Evolutionary conservation across 495 filamentous ascomycete species (phyloP).

Genomic region (Aspergillus bridgeri): DNA sequence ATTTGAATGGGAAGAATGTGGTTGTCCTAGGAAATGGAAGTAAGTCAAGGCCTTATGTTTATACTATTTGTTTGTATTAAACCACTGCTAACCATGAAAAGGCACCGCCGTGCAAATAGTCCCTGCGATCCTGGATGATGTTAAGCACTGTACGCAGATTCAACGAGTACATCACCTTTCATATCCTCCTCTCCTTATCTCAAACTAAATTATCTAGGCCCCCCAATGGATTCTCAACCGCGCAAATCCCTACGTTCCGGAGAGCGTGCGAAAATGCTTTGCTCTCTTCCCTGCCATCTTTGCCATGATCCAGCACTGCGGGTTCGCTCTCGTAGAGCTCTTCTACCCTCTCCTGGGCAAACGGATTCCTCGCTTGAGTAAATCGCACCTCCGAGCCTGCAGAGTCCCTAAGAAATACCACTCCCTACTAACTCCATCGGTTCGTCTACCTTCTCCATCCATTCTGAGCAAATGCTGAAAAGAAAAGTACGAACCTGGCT

Average conservation of each 20-base stretch:
- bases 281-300: background rate
- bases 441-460: background rate
- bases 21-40: slow-evolving; percentile 51
- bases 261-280: background rate
- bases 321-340: background rate
- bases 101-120: background rate
- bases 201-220: background rate
- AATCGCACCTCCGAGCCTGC: slow-evolving; percentile 1
- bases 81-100: background rate
- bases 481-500: background rate
- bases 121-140: background rate
- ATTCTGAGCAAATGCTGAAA: background rate
- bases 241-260: background rate
- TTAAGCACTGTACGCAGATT: background rate
- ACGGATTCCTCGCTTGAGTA: background rate
- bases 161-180: background rate
- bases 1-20: slow-evolving; percentile 51
- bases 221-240: background rate
- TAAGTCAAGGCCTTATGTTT: slow-evolving; percentile 8
- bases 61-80: too few relatives aligned
- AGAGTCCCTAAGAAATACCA: background rate
- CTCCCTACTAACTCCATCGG: background rate
- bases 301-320: background rate
- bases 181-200: background rate
- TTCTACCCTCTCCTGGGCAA: background rate